phyloP scores from a whole-genome alignment of 371 early-diverging fungal species.

The Encephalitozoon hellem region DNA sequence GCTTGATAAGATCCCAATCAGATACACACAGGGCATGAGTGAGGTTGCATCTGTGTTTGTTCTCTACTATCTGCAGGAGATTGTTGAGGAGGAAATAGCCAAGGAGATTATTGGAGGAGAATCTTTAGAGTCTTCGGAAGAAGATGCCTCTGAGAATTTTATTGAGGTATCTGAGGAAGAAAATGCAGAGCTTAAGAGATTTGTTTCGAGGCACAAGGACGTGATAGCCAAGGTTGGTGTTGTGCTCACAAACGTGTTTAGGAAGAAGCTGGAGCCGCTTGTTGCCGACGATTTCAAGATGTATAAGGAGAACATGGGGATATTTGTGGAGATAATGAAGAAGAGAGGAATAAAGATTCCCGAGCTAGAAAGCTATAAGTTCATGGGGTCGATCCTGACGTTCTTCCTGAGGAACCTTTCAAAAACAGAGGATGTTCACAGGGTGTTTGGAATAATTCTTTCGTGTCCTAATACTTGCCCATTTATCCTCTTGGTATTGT shows the following conservation, averaged over 20 bases:
- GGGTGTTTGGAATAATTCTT: slow-evolving; percentile 43
- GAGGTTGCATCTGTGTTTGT: slow-evolving; percentile 52
- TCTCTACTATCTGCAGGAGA: slow-evolving; percentile 36
- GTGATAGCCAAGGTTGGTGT: neutral
- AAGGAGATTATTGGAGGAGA: neutral
- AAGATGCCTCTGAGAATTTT: neutral
- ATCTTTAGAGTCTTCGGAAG: neutral
- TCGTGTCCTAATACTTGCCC: slow-evolving; percentile 26
- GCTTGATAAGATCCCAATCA: slow-evolving; percentile 23
- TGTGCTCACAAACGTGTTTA: slow-evolving; percentile 39
- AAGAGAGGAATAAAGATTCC: slow-evolving; percentile 17
- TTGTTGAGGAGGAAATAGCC: slow-evolving; percentile 1
- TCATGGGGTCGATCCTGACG: slow-evolving; percentile 47
- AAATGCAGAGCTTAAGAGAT: neutral
- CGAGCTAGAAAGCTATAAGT: slow-evolving; percentile 12
- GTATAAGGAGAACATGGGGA: slow-evolving; percentile 35
- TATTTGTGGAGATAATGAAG: slow-evolving; percentile 55
- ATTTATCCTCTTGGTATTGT: slow-evolving; percentile 43
- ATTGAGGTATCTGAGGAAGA: neutral
- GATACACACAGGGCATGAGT: slow-evolving; percentile 56
- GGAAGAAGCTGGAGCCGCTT: slow-evolving; percentile 39
- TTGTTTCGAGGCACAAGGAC: neutral
- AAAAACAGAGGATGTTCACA: slow-evolving; percentile 38
- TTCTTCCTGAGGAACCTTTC: slow-evolving; percentile 43
- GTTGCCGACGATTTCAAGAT: slow-evolving; percentile 41